A percentile compares a stretch with the other conserved stretches of the same genome.
Evolutionary conservation across 306 rosid genomes (phyloP).

Genomic region (Astragalus glycyphyllos): DNA sequence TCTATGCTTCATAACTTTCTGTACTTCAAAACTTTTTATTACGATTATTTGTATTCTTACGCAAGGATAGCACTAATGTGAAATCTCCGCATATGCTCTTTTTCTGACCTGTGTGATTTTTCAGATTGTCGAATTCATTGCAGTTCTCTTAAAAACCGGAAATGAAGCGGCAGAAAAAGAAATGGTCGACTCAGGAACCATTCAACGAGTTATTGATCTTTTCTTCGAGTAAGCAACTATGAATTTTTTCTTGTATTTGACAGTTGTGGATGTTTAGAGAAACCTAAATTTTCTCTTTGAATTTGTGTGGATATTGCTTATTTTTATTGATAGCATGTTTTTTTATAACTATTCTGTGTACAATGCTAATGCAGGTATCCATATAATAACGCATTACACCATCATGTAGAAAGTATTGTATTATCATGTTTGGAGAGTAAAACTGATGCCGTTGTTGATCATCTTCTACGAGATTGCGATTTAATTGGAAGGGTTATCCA

Average conservation of each 20-base stretch:
- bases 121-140: slow-evolving; percentile 95
- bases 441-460: slow-evolving; percentile 67
- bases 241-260: slow-evolving; percentile 2
- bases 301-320: slow-evolving; percentile 15
- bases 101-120: slow-evolving; percentile 37
- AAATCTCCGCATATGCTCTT: slow-evolving; percentile 16
- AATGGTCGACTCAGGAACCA: slow-evolving; percentile 88
- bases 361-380: slow-evolving; percentile 78
- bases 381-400: slow-evolving; percentile 84
- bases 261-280: neutral
- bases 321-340: slow-evolving; percentile 22
- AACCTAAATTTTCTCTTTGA: slow-evolving; percentile 19
- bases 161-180: slow-evolving; percentile 85
- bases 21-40: slow-evolving; percentile 1
- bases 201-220: slow-evolving; percentile 83
- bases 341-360: slow-evolving; percentile 25
- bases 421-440: slow-evolving; percentile 89
- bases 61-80: neutral
- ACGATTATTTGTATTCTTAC: neutral
- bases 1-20: neutral
- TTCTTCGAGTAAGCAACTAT: slow-evolving; percentile 85
- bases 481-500: slow-evolving; percentile 78
- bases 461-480: slow-evolving; percentile 85
- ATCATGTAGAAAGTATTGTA: slow-evolving; percentile 89
- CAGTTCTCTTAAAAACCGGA: slow-evolving; percentile 82